Evolutionary conservation across 78 protist genomes (phyloP), one percentile per base, ranked within the genome.

Genomic region (slime mould (Dictyostelium discoideum)): DNA sequence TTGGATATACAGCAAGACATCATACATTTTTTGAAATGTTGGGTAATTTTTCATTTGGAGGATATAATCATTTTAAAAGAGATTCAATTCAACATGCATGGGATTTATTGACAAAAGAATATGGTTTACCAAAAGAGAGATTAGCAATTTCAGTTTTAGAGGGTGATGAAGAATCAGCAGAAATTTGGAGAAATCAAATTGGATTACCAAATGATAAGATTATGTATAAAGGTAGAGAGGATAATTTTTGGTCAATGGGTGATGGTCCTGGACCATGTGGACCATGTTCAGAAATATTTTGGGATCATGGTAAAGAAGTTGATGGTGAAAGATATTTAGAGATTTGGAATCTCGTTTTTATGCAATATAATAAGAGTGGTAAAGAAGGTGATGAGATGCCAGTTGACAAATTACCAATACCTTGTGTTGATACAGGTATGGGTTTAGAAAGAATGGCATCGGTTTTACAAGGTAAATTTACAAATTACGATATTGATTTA

Each of bases 1-100:
- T 97, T 32, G 98, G 97, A 11, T 46, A 60, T 40, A 95, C 97
- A 11, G 95, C 97, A 18, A 83, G 98, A 16, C 98, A 97, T 85
- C 98, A 97, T 83, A 97, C 98, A 14, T 83, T 96, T 67, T 96
- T 97, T 77, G 98, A 97, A 85, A 97, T 96, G 98, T 93, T 97
- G 87, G 98, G 98, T 40, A 93, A 92, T 85, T 96, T 97, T 57
- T 87, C 97, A 29, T 96, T 93, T 73, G 97, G 96, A 5, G 93
- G 93, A 3, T 88, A 93, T 88, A 5, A 60, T 3, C 44, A 92
- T 67, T 46, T 50, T 50, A 94, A 94, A 29, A 69, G 92, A 5
- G 85, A 96, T 73, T 87, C 97, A 14, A 93, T 96, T 6, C 37
- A 79, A 18, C 72, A 42, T 46, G 98, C 97, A 13, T 97, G 98